A percentile compares a stretch with the other conserved stretches of the same genome.
Evolutionary conservation across 2,329 filamentous ascomycete genomes (phyloP).

Genomic region (Sarocladiaceae sp.): DNA sequence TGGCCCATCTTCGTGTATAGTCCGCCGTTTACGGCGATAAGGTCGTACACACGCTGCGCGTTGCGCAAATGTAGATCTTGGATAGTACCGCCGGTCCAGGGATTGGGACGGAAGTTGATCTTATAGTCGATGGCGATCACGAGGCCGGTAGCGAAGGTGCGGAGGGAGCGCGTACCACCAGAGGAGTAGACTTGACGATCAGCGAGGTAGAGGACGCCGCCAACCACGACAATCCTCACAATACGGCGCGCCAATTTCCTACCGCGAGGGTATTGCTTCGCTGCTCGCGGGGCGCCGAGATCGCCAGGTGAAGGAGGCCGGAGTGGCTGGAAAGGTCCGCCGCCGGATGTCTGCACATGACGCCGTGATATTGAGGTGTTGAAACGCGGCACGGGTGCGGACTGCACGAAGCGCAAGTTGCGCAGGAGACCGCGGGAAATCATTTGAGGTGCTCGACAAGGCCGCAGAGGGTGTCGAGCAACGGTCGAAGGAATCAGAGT

Average conservation of each 20-base stretch:
- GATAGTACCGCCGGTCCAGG: conserved; percentile 66
- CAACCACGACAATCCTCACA: conserved; percentile 50
- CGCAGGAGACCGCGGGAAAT: not conserved
- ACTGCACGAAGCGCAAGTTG: conserved; percentile 19
- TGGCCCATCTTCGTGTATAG: conserved; percentile 97
- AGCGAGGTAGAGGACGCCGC: conserved; percentile 57
- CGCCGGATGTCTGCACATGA: conserved; percentile 24
- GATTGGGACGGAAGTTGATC: conserved; percentile 82
- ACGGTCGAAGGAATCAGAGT: too few species aligned
- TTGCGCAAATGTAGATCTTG: conserved; percentile 75
- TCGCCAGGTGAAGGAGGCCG: conserved; percentile 72
- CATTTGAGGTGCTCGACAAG: not conserved
- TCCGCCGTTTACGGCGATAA: conserved; percentile 82
- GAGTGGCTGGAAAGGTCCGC: conserved; percentile 57
- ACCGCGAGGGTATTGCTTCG: conserved; percentile 64
- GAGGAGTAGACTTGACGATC: conserved; percentile 76
- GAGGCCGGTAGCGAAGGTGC: conserved; percentile 75
- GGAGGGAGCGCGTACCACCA: conserved; percentile 68
- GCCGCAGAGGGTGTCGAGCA: too few species aligned
- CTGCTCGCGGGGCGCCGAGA: conserved; percentile 63
- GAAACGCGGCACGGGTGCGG: conserved; percentile 1
- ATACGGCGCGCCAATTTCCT: conserved; percentile 75
- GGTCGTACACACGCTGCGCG: conserved; percentile 73
- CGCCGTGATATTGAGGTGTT: conserved; percentile 13
- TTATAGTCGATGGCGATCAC: conserved; percentile 90